Percentiles rank a stretch among this genome's conserved stretches.
phyloP scores from a whole-genome alignment of 2,329 filamentous ascomycete species.

The Alternaria metachromatica region DNA sequence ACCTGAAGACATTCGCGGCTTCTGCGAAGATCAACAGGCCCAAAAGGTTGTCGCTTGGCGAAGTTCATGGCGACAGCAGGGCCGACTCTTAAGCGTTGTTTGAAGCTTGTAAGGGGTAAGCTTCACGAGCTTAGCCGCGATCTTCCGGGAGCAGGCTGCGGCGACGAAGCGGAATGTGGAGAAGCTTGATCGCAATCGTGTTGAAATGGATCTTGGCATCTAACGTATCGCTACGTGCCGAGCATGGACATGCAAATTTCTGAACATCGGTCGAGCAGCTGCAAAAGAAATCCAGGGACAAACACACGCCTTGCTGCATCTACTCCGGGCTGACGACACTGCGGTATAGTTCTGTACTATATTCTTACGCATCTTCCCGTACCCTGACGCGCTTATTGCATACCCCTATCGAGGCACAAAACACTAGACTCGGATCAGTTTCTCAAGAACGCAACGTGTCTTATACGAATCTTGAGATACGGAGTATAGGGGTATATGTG shows the following conservation, averaged over 20 bases:
- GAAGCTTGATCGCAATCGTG: slow-evolving; percentile 10
- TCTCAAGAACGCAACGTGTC: slow-evolving; percentile 12
- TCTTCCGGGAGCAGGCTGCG: slow-evolving; percentile 9
- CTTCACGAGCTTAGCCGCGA: background rate
- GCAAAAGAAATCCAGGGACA: slow-evolving; percentile 22
- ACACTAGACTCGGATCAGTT: slow-evolving; percentile 17
- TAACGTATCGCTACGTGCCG: slow-evolving; percentile 27
- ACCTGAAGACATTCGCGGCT: background rate
- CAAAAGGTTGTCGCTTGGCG: background rate
- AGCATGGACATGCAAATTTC: slow-evolving; percentile 28
- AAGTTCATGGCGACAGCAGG: background rate
- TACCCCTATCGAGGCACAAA: slow-evolving; percentile 12
- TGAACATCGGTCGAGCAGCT: slow-evolving; percentile 19
- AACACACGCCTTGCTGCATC: slow-evolving; percentile 16
- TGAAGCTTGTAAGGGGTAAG: slow-evolving; percentile 5
- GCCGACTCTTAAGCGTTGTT: slow-evolving; percentile 6
- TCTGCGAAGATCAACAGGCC: background rate
- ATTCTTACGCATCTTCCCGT: slow-evolving; percentile 23
- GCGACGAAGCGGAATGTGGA: slow-evolving; percentile 23
- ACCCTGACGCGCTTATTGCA: slow-evolving; percentile 28
- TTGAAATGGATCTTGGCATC: slow-evolving; percentile 14
- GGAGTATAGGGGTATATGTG: slow-evolving; percentile 32
- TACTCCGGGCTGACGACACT: slow-evolving; percentile 19
- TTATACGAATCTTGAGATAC: slow-evolving; percentile 5
- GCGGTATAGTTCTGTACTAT: slow-evolving; percentile 5